Conservation (phyloP, 31 red algal species). For the Porphyra umbilicalis region DNA sequence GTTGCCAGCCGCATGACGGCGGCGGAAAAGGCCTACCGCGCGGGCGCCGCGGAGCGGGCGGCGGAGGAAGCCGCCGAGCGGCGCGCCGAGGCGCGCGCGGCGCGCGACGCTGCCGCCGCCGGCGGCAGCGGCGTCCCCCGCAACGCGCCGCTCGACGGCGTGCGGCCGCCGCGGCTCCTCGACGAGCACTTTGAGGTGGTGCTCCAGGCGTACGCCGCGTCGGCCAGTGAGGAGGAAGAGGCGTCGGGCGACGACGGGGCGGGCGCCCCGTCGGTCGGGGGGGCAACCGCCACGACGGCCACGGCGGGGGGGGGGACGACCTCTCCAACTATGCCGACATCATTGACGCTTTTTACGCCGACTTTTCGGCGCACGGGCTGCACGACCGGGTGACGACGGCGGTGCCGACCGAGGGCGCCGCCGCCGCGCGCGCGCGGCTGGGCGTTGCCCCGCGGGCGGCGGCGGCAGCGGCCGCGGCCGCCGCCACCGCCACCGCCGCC, state of each 20-base stretch:
- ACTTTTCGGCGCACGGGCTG: background rate
- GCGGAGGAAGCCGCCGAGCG: background rate
- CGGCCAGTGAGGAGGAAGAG: constrained; percentile 33
- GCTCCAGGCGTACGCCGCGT: constrained; percentile 29
- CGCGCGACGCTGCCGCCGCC: constrained; percentile 2
- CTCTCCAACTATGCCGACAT: background rate
- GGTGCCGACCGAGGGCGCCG: background rate
- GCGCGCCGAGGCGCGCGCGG: background rate
- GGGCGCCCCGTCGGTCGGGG: background rate
- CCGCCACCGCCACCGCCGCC: background rate
- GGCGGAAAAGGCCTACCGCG: background rate
- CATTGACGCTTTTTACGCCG: background rate
- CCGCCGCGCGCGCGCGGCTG: background rate
- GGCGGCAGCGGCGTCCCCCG: too few species aligned
- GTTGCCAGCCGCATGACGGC: constrained; percentile 6
- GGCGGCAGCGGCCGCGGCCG: background rate
- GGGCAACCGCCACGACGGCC: background rate
- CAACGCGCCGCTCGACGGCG: too few species aligned
- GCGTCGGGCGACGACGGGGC: background rate
- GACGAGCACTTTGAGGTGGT: constrained; percentile 82
- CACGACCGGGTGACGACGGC: background rate
- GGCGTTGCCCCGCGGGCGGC: background rate
- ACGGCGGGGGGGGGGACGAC: background rate
- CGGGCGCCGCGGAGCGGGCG: background rate
- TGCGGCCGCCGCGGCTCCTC: constrained; percentile 25